A percentile compares a stretch with the other conserved stretches of the same genome.
These are phyloP conservation scores for Gracilaria domingensis DNA, from an alignment of 23 red algal species.

Conservation along the genomic window DNA sequence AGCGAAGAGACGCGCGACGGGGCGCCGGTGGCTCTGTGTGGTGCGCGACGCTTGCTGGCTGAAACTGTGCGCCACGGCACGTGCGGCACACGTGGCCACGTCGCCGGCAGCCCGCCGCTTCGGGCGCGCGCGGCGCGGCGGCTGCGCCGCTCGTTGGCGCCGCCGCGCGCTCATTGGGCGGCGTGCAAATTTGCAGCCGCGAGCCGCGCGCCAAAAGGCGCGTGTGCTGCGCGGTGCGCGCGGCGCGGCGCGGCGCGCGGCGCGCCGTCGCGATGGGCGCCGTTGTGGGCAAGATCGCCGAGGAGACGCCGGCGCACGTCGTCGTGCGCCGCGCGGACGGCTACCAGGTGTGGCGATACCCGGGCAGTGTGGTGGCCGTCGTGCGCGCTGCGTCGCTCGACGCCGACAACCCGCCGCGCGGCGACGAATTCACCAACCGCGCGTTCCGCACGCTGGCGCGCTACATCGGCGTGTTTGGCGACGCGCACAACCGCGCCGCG, in stretches of 20 bases:
- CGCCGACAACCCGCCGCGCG: background rate
- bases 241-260: background rate
- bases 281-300: conserved; percentile 80
- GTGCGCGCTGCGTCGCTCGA: conserved; percentile 41
- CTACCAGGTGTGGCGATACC: conserved; percentile 88
- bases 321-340: conserved; percentile 58
- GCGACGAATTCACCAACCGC: conserved; percentile 60
- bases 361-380: conserved; percentile 67
- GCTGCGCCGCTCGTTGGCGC: background rate
- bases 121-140: background rate
- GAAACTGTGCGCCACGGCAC: background rate
- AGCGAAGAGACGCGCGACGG: background rate
- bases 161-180: background rate
- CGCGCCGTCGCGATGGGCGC: conserved; percentile 1
- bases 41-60: background rate
- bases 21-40: background rate
- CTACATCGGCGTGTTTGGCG: conserved; percentile 95
- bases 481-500: conserved; percentile 61
- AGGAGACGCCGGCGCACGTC: conserved; percentile 81
- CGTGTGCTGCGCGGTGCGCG: conserved; percentile 1
- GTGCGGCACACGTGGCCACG: conserved; percentile 16
- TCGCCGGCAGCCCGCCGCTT: background rate
- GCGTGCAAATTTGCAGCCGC: conserved; percentile 5
- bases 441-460: conserved; percentile 85
- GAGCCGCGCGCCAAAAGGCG: background rate